Base-by-base conservation (phyloP, 345 rosid species). In the Dovyalis caffra region DNA sequence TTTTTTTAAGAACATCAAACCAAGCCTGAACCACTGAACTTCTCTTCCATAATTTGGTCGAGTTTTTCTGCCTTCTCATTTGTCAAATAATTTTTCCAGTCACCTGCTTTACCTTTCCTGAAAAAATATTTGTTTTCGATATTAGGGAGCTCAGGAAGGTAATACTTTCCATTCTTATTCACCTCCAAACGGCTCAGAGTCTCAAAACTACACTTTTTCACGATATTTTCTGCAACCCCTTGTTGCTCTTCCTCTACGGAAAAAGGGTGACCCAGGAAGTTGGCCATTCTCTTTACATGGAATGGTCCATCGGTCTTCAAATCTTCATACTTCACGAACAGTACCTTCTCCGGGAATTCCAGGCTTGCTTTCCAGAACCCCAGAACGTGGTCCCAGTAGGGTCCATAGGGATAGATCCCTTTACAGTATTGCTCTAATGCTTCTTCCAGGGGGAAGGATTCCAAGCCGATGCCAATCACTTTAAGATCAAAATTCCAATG, bases 121-220 rank as follows among this genome's bases (percentile, higher is more conserved):
- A 71, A 71, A 15, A 33, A 56, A 3, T 1, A 47, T 34, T 32
- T 25, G 25, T 57, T 56, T 18, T n/a, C 21, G 25, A 71, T 33
- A 3, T 8, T 3, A 15, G 20, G 20, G 4, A 35, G 32, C 0
- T 9, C 38, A 3, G 12, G 11, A 0, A 5, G 9, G 25, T 7
- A 1, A 38, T 70, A 40, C 43, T 70, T 62, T 15, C 72, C 60
- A 28, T 15, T 29, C 31, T 61, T 61, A 26, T 62, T 72, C 37
- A 61, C 75, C 12, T 72, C 66, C 33, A 72, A 61, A 26, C 62
- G 38, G 34, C 57, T 72, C 75, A 72, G 28, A 16, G 15, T 61
- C 58, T 72, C 75, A 28, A 72, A 61, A 38, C 75, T 72, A 6
- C 67, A 58, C 26, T 28, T 3, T 1, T 38, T 25, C 29, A 72